Evolutionary conservation across 345 rosid genomes (phyloP), one percentile per base, ranked within the genome.

Genomic region (Populus simonii): DNA sequence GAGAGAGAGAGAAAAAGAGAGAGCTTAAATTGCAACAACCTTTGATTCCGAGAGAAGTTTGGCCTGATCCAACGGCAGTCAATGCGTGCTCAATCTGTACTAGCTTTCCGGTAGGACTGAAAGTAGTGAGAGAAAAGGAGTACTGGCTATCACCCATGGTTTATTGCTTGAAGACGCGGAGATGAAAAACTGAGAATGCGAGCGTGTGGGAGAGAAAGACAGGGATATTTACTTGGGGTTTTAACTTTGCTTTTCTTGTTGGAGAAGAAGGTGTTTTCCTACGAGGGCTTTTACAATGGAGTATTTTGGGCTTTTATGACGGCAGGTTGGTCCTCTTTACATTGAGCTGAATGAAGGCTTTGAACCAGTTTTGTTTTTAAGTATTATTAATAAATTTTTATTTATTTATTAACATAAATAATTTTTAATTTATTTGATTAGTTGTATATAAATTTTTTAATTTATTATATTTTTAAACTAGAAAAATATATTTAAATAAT

Each of bases 51-150:
- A 95, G 79, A 36, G 97, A 92, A 8, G 99, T 95, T 78, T 95
- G 99, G 17, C 98, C 98, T 10, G 98, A 95, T 57, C 98, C 98
- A 33, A 95, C 96, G 5, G 97, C 97, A 4, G 98, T 93, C 74
- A 95, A 82, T 45, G 99, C 99, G 76, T 95, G 98, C 80, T 95
- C 99, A 59, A 93, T 93, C 91, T 95, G 98, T 82, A 95, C 97
- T 31, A 92, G 92, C 92, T 95, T 95, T 17, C 97, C 96, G 7
- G 99, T 92, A 76, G 99, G 98, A 77, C 96, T 95, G 91, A 95
- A 95, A 75, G 96, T 93, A 25, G 97, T 93, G 79, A 93, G 94
- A 25, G 98, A 94, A 81, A 94, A 92, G 15, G 95, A 92, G 86
- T 94, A 92, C 84, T 94, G 98, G 78, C 97, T 91, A 71, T 94